Evolutionary conservation across 495 filamentous ascomycete species (phyloP), one percentile per base, ranked within the genome.

Genomic region (Neurospora hispaniola): DNA sequence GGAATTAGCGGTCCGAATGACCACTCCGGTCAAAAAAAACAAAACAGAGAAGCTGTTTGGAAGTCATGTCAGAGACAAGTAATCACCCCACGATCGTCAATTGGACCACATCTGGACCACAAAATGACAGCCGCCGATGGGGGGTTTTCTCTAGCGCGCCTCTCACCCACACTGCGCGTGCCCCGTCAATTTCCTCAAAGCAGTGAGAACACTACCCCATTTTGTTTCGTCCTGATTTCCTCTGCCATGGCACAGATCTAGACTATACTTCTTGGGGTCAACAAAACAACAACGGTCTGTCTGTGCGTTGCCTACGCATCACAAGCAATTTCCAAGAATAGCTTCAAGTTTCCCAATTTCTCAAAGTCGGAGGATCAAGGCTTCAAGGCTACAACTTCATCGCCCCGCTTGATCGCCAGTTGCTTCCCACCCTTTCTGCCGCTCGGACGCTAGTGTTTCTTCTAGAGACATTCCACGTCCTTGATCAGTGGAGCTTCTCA

Each of bases 401-500:
- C 14, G 35, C 7, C 54, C 14, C 54, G 23, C 27, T 66, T 44
- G 54, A 42, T 40, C 39, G 11, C 42, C 70, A 42, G 44, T 14
- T 38, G 35, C 43, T 42, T 74, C 23, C 70, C 16, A 70, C 70
- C 72, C 48, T 35, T 69, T 43, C 73, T 72, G 71, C 71, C 71
- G 75, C 79, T 79, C 76, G 72, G 79, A 78, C 79, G 42, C 62
- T 70, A 71, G 40, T 69, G 70, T 69, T 77, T 73, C 77, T 84
- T 83, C 81, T 73, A 81, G 78, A 71, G 71, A 76, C 72, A 73
- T 84, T 84, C 81, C 78, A 81, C 75, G 74, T 75, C 70, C 54
- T 77, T 80, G 78, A 84, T 82, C 81, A 78, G 76, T 84, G 78
- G 78, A 76, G 79, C 48, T 40, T 41, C 69, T 20, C 23, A 23